Conservation (phyloP, 2,329 filamentous ascomycete species). For the Phaeosphaeria sp. region DNA sequence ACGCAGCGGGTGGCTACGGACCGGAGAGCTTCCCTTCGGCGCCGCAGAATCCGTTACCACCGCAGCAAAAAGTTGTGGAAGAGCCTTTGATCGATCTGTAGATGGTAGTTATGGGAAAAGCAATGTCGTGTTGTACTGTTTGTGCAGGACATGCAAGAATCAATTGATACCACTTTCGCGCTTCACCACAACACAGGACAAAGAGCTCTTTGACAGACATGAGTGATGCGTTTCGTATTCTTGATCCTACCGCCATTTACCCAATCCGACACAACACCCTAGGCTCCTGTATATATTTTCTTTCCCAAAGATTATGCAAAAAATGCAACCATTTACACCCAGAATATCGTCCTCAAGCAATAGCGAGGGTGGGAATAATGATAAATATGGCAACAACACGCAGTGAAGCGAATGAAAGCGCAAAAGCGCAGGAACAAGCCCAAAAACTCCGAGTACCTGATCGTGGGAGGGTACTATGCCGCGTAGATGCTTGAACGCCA, state of each 20-base stretch:
- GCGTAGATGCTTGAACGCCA: background rate
- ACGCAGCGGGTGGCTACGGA: constrained; percentile 50
- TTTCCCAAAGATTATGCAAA: background rate
- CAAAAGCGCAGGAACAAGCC: background rate
- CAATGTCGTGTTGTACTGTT: background rate
- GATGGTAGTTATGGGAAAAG: background rate
- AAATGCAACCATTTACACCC: background rate
- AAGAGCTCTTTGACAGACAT: too few relatives aligned
- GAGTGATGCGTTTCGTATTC: background rate
- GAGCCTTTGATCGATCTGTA: constrained; percentile 83
- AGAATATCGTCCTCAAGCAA: background rate
- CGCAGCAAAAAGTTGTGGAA: constrained; percentile 65
- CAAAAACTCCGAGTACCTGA: constrained; percentile 5
- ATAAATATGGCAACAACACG: background rate
- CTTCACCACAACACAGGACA: too few relatives aligned
- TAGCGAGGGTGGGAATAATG: background rate
- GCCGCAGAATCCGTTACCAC: constrained; percentile 62
- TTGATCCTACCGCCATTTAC: too few relatives aligned
- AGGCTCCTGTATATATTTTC: background rate
- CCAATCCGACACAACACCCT: too few relatives aligned
- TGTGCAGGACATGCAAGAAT: background rate
- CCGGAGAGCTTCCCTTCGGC: constrained; percentile 67
- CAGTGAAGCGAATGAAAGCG: constrained; percentile 3
- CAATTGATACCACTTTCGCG: background rate
- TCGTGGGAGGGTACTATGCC: constrained; percentile 4